Percentiles rank a stretch among this genome's conserved stretches.
phyloP scores from a whole-genome alignment of 495 filamentous ascomycete species.

The Aspergillus asperescens region DNA sequence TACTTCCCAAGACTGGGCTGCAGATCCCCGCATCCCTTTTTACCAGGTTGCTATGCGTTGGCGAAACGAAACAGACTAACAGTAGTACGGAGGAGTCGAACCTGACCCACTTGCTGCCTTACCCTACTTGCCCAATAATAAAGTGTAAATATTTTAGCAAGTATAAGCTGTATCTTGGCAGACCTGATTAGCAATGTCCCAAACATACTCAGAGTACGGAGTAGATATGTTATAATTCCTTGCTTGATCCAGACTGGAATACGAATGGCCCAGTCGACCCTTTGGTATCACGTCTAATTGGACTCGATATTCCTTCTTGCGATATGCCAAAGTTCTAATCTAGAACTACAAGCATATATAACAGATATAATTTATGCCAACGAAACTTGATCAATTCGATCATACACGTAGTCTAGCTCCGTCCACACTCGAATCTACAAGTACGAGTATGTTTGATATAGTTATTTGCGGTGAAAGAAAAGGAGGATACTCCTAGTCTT shows the following conservation, averaged over 20 bases:
- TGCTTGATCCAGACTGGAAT: not conserved
- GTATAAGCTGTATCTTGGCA: conserved; percentile 1
- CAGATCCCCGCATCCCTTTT: not conserved
- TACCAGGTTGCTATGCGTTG: not conserved
- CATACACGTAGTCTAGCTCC: not conserved
- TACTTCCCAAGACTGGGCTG: conserved; percentile 3
- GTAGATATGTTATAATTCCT: not conserved
- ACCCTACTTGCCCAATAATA: not conserved
- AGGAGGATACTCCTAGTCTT: too few species aligned
- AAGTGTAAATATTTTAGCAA: not conserved
- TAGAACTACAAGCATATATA: not conserved
- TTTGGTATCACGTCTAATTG: too few species aligned
- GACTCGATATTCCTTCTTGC: not conserved
- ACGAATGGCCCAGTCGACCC: too few species aligned
- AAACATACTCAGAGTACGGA: too few species aligned
- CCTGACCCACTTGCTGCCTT: not conserved
- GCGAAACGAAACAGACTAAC: not conserved
- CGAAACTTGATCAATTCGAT: not conserved
- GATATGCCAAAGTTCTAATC: not conserved
- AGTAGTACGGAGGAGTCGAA: too few species aligned
- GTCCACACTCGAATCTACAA: not conserved
- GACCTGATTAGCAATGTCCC: not conserved
- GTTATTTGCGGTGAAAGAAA: too few species aligned
- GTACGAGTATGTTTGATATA: not conserved
- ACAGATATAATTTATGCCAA: not conserved